Evolutionary conservation across 2,329 filamentous ascomycete genomes (phyloP).

Genomic region (Trichoderma simmonsii): DNA sequence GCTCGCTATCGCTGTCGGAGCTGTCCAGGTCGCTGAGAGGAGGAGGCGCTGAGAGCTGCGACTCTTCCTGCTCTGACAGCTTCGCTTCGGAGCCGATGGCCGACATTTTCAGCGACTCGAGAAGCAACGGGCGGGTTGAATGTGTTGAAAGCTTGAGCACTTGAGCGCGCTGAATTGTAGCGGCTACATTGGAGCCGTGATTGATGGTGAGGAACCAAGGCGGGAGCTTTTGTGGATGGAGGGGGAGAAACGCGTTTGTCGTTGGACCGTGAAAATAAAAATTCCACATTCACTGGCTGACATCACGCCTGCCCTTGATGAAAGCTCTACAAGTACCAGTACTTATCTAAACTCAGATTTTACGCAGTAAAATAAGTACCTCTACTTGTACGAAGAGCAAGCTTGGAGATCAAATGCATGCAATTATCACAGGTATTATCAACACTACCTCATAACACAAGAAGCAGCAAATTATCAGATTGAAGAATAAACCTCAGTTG

Average conservation of each 20-base stretch:
- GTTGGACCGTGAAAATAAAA: slow-evolving; percentile 4
- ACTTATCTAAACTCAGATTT: rapidly evolving
- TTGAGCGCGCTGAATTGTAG: not conserved
- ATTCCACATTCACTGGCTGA: not conserved
- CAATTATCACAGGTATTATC: no score
- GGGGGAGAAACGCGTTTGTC: slow-evolving; percentile 13
- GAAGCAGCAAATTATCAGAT: not conserved
- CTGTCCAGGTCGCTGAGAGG: slow-evolving; percentile 21
- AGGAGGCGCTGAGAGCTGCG: slow-evolving; percentile 30
- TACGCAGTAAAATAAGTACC: not conserved
- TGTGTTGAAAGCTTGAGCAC: not conserved
- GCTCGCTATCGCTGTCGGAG: slow-evolving; percentile 30
- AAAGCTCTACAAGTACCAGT: not conserved
- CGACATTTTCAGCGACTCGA: not conserved
- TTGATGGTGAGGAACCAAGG: not conserved
- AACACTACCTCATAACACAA: not conserved
- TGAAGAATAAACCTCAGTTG: not conserved
- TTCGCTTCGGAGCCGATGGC: slow-evolving; percentile 32
- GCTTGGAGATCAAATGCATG: not conserved
- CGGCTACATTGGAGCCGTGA: slow-evolving; percentile 10
- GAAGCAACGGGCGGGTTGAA: not conserved
- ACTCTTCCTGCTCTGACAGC: slow-evolving; percentile 33
- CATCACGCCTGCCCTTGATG: not conserved
- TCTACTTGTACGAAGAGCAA: not conserved
- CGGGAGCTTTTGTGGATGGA: not conserved